A percentile compares a stretch with the other conserved stretches of the same genome.
phyloP scores from a whole-genome alignment of 495 filamentous ascomycete genomes.

The Tuber brumale region DNA sequence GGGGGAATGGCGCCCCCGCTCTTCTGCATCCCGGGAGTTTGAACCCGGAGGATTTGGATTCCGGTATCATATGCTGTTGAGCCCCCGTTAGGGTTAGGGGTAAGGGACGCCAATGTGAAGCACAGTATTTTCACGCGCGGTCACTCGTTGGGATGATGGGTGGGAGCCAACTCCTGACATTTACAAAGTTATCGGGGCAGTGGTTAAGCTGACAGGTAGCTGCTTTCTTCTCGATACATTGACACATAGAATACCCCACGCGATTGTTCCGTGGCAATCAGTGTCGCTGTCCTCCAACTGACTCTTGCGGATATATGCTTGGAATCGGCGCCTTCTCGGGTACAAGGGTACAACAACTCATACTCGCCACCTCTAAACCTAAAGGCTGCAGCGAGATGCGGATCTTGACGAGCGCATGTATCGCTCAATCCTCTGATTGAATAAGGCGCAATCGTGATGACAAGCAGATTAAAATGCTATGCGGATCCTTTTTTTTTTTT shows the following conservation, averaged over 20 bases:
- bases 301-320: background rate
- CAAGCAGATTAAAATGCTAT: background rate
- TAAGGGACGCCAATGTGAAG: background rate
- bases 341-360: background rate
- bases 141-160: background rate
- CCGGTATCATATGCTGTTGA: background rate
- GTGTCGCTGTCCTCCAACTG: background rate
- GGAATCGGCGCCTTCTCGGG: background rate
- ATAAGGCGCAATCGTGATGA: background rate
- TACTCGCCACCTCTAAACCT: background rate
- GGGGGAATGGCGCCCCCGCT: background rate
- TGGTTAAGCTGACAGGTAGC: background rate
- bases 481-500: background rate
- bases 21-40: background rate
- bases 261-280: background rate
- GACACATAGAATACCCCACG: slow-evolving; percentile 4
- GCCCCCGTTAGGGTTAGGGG: background rate
- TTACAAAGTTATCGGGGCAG: background rate
- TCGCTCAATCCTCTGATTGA: background rate
- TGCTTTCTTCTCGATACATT: background rate
- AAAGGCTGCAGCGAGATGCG: background rate
- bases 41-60: background rate
- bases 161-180: background rate
- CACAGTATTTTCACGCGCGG: background rate
- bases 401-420: background rate